Evolutionary conservation across 306 rosid genomes (phyloP).

Genomic region (Vachellia pachyceras): DNA sequence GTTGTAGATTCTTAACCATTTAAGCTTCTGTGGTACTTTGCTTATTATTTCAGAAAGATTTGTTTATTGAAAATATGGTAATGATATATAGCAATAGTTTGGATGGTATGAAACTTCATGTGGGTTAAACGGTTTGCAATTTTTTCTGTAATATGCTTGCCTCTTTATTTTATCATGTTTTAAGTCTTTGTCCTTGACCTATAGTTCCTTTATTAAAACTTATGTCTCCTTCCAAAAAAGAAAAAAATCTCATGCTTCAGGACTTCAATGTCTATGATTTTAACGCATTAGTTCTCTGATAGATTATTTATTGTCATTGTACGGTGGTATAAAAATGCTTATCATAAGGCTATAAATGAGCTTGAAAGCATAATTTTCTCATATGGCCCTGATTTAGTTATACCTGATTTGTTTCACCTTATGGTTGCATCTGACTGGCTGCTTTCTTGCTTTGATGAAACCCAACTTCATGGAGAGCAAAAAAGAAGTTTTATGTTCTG

Average conservation of each 20-base stretch:
- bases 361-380: conserved; percentile 7
- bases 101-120: neutral
- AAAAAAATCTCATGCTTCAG: neutral
- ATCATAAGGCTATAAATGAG: conserved; percentile 11
- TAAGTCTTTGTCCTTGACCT: neutral
- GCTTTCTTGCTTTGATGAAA: neutral
- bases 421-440: conserved; percentile 27
- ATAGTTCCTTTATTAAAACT: neutral
- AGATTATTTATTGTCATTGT: neutral
- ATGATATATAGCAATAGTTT: conserved; percentile 7
- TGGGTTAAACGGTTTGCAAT: neutral
- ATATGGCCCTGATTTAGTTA: neutral
- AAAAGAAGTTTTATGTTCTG: neutral
- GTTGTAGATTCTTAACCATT: conserved; percentile 2
- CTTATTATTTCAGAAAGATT: neutral
- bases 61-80: neutral
- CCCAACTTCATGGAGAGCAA: conserved; percentile 9
- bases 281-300: conserved; percentile 1
- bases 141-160: neutral
- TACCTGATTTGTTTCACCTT: neutral
- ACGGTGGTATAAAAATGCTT: conserved; percentile 4
- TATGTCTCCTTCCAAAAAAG: neutral
- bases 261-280: conserved; percentile 11
- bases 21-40: conserved; percentile 20
- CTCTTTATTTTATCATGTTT: neutral